A percentile compares a stretch with the other conserved stretches of the same genome.
Conservation (phyloP, 2,329 filamentous ascomycete species). For the Hymenotorrendiella dingleyae region DNA sequence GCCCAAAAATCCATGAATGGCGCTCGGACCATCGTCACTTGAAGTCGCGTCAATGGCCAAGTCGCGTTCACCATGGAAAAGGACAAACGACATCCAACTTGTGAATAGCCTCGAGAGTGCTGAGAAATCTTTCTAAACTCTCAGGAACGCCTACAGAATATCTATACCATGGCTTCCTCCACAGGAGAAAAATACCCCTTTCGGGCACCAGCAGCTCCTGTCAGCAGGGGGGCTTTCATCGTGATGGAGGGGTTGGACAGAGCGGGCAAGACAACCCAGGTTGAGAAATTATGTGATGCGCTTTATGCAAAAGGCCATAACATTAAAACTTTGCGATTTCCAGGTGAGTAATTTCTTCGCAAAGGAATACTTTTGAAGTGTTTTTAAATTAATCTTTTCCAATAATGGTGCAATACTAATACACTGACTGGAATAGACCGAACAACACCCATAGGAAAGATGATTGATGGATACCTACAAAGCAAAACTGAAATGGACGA, state of each 20-base stretch:
- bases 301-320: slow-evolving; percentile 45
- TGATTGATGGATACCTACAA: slow-evolving; percentile 63
- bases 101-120: too few relatives aligned
- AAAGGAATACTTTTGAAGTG: slow-evolving; percentile 1
- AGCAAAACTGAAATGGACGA: slow-evolving; percentile 57
- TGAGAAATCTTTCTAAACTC: too few relatives aligned
- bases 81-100: too few relatives aligned
- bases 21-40: too few relatives aligned
- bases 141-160: too few relatives aligned
- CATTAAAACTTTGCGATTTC: slow-evolving; percentile 59
- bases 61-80: too few relatives aligned
- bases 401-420: too few relatives aligned
- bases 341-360: slow-evolving; percentile 41
- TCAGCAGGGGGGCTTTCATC: slow-evolving; percentile 53
- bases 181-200: slow-evolving; percentile 15
- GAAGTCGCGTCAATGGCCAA: too few relatives aligned
- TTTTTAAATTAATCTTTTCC: neutral
- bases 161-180: slow-evolving; percentile 14
- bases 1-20: too few relatives aligned
- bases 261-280: slow-evolving; percentile 69
- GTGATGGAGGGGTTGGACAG: slow-evolving; percentile 68
- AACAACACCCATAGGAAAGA: slow-evolving; percentile 59
- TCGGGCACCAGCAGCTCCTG: slow-evolving; percentile 23
- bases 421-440: slow-evolving; percentile 51
- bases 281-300: slow-evolving; percentile 47